A percentile compares a stretch with the other conserved stretches of the same genome.
Conservation (phyloP, 2,329 filamentous ascomycete genomes). For the Penicillium sp. region DNA sequence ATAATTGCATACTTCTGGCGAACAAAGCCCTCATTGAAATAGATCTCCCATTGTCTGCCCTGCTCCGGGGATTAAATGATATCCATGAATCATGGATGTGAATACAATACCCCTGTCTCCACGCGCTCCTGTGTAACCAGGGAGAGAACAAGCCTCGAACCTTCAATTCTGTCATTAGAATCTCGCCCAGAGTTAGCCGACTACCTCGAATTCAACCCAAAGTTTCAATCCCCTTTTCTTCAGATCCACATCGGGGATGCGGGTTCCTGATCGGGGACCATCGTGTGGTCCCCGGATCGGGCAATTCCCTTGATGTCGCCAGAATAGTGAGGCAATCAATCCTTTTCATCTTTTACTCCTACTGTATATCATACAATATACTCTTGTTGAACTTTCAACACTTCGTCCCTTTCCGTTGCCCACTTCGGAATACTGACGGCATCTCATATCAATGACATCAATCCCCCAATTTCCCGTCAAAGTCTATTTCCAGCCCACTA, state of each 20-base stretch:
- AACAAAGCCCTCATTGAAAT: not conserved
- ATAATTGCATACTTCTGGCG: not conserved
- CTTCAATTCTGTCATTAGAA: not conserved
- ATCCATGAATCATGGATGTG: not conserved
- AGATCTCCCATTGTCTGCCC: not conserved
- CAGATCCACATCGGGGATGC: constrained; percentile 10
- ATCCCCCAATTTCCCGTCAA: not conserved
- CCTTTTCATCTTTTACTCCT: not conserved
- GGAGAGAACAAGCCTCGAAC: not conserved
- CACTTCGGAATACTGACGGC: not conserved
- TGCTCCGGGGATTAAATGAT: not conserved
- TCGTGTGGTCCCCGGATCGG: constrained; percentile 19
- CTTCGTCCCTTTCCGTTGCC: not conserved
- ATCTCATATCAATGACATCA: constrained; percentile 2
- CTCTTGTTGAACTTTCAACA: not conserved
- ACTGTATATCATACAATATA: not conserved
- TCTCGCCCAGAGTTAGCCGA: not conserved
- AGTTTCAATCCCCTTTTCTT: not conserved
- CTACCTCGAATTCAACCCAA: not conserved
- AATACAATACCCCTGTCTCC: not conserved
- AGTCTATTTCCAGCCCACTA: not conserved
- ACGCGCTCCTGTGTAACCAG: not conserved
- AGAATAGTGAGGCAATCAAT: constrained; percentile 6
- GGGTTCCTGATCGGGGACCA: constrained; percentile 20
- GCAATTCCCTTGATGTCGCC: constrained; percentile 6